phyloP scores from a whole-genome alignment of 805 yeast genomes.

The Teunomyces gatunensis region DNA sequence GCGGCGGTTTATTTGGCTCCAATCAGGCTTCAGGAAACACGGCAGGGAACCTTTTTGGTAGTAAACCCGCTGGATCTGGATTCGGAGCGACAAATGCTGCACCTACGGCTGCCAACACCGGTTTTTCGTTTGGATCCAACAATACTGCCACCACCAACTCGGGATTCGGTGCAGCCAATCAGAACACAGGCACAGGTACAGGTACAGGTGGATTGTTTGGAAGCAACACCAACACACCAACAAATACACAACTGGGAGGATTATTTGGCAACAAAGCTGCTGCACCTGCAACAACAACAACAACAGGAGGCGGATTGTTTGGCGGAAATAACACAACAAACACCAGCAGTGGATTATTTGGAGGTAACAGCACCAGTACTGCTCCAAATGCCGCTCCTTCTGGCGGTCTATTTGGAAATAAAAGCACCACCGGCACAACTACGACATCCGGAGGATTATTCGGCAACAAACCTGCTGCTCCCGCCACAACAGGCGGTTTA shows the following conservation, averaged over 20 bases:
- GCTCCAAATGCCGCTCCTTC: background rate
- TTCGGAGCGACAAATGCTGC: conserved; percentile 10
- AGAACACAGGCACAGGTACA: background rate
- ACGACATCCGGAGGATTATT: conserved; percentile 14
- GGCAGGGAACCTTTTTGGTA: background rate
- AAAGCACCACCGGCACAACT: conserved; percentile 3
- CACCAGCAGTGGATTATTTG: background rate
- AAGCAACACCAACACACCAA: background rate
- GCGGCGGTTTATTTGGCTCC: conserved; percentile 4
- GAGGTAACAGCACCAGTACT: conserved; percentile 5
- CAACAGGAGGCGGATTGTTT: background rate
- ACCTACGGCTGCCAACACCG: conserved; percentile 2
- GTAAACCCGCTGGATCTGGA: conserved; percentile 8
- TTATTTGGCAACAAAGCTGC: background rate
- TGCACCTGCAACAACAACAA: no score
- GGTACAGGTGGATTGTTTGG: conserved; percentile 2
- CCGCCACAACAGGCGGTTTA: conserved; percentile 14
- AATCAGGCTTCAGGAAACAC: background rate
- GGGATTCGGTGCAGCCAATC: conserved; percentile 24
- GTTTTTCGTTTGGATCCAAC: conserved; percentile 17
- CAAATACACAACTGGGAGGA: background rate
- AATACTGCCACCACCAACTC: conserved; percentile 10
- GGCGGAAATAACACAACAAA: background rate
- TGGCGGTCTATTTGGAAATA: conserved; percentile 13
- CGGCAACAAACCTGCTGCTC: conserved; percentile 12